Conservation (phyloP, 106 monocot species). For the Allium cepa region DNA sequence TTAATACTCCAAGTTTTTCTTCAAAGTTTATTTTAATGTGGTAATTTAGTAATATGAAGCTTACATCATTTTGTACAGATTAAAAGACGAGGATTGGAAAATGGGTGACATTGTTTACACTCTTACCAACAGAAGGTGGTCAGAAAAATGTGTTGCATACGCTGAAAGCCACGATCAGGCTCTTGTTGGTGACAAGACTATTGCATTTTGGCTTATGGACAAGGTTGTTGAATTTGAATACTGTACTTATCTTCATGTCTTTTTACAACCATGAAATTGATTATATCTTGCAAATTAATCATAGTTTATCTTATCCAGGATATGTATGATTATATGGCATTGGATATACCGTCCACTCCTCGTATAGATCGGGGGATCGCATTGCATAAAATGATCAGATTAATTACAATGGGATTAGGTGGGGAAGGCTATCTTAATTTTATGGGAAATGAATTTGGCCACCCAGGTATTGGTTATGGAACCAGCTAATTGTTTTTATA, state of each 20-base stretch:
- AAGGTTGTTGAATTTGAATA: conserved; percentile 38
- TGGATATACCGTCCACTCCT: conserved; percentile 88
- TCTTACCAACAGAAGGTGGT: conserved; percentile 91
- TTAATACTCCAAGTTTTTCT: too few species aligned
- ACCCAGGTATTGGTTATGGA: conserved; percentile 49
- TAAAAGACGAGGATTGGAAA: conserved; percentile 76
- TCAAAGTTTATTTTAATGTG: too few species aligned
- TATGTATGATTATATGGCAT: conserved; percentile 95
- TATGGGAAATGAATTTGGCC: conserved; percentile 99
- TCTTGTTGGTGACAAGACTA: conserved; percentile 98
- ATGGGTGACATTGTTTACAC: conserved; percentile 96
- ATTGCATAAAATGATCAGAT: conserved; percentile 95
- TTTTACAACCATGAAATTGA: neutral
- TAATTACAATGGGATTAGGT: conserved; percentile 90
- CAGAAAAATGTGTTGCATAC: conserved; percentile 91
- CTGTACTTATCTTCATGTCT: neutral
- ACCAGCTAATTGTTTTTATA: neutral
- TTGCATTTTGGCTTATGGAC: conserved; percentile 99
- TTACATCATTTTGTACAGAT: conserved; percentile 26
- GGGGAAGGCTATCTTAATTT: conserved; percentile 99
- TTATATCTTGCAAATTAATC: neutral
- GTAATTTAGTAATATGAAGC: neutral
- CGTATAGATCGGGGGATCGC: conserved; percentile 94
- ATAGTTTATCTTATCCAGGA: conserved; percentile 29
- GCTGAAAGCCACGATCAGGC: conserved; percentile 99